Base-by-base conservation (phyloP, 345 rosid genomes). In the Salix dunnii region DNA sequence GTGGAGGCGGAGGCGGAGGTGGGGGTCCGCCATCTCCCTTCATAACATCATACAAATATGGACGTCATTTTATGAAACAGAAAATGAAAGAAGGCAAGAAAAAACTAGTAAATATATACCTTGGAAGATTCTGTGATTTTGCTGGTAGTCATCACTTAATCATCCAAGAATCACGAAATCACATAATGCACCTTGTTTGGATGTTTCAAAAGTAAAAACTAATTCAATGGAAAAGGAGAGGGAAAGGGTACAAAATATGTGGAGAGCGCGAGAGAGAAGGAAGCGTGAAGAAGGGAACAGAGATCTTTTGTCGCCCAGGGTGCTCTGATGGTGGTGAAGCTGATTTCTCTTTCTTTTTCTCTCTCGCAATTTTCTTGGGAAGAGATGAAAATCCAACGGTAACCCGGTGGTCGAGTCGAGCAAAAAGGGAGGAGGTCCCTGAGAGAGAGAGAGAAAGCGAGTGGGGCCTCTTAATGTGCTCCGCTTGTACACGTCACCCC, bases 401-500 rank as follows among this genome's bases (percentile, higher is more conserved):
- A 80, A 79, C 80, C 71, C 85, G 82, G 70, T 31, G 80, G 81
- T 77, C 77, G 81, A 84, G 81, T 77, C 77, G 81, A 84, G 85
- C 75, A 67, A 76, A 75, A 68, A 61, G 35, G 16, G 2, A 5
- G 23, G 72, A 77, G 79, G 77, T 17, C 79, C 81, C 30, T 2
- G 80, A 27, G 67, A 53, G 76, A 73, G 67, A 53, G 76, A 73
- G 73, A 80, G 82, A 81, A 79, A 53, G 23, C n/a, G n/a, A 30
- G 30, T 30, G 60, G 42, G 53, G 55, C 76, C 75, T 62, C 69
- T 27, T 61, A 70, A 55, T 21, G 48, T 78, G 78, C 68, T 27
- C 40, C 84, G 73, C 51, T 61, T 85, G 82, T 81, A 60, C 91
- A 86, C 90, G 89, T 88, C 92, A 83, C 64, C 93, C 79, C 76